Evolutionary conservation across 768 basidiomycete genomes (phyloP), one percentile per base, ranked within the genome.

Genomic region (Hysterangium stoloniferum): DNA sequence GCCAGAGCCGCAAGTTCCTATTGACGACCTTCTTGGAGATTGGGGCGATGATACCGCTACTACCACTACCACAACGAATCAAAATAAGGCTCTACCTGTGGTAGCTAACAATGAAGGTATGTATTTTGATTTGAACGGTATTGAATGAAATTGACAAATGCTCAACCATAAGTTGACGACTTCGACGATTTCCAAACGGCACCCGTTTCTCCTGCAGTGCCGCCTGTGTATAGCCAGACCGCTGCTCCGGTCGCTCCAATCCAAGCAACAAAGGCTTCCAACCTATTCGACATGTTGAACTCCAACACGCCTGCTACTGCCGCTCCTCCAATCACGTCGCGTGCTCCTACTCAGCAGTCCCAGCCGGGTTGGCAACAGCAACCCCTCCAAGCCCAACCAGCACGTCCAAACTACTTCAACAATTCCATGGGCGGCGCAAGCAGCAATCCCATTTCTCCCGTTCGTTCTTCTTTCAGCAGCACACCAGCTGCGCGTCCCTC

Each of bases 171-270:
- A 35, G 86, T 87, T 58, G 89, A 92, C 56, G 89, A 92, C 44
- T 92, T 92, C 57, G 81, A 78, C 45, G 89, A 91, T 63, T 92
- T 92, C 71, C 84, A 88, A 64, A 80, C 78, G 17, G 86, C 83
- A 2, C 85, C 84, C 15, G 59, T 70, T 12, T 67, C 67, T 43
- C 59, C 63, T 7, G 59, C 29, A 55, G 61, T 44, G 62, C 73
- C 56, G 61, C 82, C 53, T 72, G 78, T 73, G 71, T 72, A 32
- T 38, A 68, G 80, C 68, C 64, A 78, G 48, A 68, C 64, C 34
- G 49, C 70, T 12, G 62, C 62, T 13, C 61, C 71, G 17, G 57
- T 33, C 58, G 65, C 8, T 52, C 42, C 36, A 45, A 20, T 35
- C 51, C 57, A 36, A 56, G 55, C 17, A 46, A 32, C 49, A 20